Percentiles rank a stretch among this genome's conserved stretches.
These are phyloP conservation scores for Colletotrichum horii DNA, from an alignment of 2,329 filamentous ascomycete species.

Conservation along the genomic window DNA sequence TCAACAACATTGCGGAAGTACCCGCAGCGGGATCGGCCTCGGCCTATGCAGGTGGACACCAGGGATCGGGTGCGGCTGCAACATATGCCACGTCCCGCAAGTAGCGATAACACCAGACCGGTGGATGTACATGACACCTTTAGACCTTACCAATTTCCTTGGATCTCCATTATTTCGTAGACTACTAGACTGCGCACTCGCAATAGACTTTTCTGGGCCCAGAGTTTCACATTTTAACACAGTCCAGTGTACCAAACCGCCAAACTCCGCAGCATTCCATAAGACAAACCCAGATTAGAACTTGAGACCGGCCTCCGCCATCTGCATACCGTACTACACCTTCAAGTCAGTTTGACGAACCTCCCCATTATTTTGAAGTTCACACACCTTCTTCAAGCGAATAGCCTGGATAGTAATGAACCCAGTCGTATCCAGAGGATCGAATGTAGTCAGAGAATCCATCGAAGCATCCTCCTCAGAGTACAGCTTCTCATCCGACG, in stretches of 20 bases:
- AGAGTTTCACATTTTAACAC: background rate
- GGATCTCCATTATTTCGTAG: background rate
- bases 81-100: slow-evolving; percentile 10
- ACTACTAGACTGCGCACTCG: background rate
- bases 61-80: slow-evolving; percentile 3
- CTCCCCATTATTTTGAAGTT: background rate
- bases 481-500: slow-evolving; percentile 55
- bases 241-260: background rate
- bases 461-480: slow-evolving; percentile 53
- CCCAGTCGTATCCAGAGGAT: slow-evolving; percentile 39
- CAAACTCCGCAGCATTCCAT: background rate
- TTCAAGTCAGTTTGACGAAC: background rate
- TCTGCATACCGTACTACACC: background rate
- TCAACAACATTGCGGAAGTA: slow-evolving; percentile 16
- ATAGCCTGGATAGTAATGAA: background rate
- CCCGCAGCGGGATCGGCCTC: slow-evolving; percentile 1
- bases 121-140: background rate
- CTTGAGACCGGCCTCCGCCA: background rate
- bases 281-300: background rate
- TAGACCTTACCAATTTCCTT: background rate
- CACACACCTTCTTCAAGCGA: background rate
- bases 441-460: slow-evolving; percentile 52
- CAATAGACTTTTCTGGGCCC: background rate
- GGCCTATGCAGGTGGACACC: background rate
- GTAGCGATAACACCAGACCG: background rate